These are phyloP conservation scores for Bjerkandera adusta DNA, from an alignment of 1,284 basidiomycete species.

Conservation along the genomic window DNA sequence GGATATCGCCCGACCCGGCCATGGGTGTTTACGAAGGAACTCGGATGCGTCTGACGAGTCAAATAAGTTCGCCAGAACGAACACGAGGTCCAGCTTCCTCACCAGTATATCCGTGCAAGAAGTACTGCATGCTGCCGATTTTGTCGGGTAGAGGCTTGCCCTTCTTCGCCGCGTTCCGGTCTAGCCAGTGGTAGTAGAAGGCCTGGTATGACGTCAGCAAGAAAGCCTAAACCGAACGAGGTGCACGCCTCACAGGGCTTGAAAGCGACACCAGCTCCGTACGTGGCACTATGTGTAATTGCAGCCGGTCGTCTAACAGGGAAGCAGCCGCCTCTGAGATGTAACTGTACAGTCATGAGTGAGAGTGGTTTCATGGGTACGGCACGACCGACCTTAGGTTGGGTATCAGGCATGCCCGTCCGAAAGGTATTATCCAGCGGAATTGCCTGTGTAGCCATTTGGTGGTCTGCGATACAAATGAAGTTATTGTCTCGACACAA, in stretches of 20 bases:
- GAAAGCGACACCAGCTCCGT: constrained; percentile 84
- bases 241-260: constrained; percentile 54
- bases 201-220: constrained; percentile 42
- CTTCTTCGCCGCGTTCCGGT: constrained; percentile 75
- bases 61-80: not conserved
- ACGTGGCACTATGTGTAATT: constrained; percentile 79
- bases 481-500: no score
- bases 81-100: constrained; percentile 10
- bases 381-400: constrained; percentile 62
- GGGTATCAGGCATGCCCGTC: constrained; percentile 81
- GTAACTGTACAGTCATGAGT: constrained; percentile 38
- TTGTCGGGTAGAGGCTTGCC: constrained; percentile 81
- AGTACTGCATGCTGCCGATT: constrained; percentile 89
- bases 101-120: constrained; percentile 84
- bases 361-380: not conserved
- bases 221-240: not conserved
- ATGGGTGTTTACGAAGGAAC: constrained; percentile 83
- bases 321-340: constrained; percentile 85
- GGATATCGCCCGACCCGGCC: constrained; percentile 80
- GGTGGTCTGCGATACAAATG: constrained; percentile 55
- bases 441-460: constrained; percentile 90
- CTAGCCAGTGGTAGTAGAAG: constrained; percentile 90
- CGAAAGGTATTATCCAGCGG: constrained; percentile 83
- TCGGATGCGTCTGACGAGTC: constrained; percentile 71
- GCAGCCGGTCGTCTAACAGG: constrained; percentile 74